Conservation (phyloP, 345 rosid genomes). For the Eucalyptus cloeziana region DNA sequence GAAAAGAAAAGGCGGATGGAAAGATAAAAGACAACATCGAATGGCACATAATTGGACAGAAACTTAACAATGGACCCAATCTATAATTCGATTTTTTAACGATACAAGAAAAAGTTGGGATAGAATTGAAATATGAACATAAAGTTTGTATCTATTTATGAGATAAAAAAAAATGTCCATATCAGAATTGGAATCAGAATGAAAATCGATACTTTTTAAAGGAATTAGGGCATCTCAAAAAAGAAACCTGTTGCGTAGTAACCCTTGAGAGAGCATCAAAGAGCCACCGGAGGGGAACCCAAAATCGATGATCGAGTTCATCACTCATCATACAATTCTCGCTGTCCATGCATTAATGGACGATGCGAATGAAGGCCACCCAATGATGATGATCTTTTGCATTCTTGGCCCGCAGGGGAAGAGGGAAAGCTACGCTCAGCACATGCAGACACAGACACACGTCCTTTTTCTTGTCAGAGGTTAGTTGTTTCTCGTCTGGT, state of each 20-base stretch:
- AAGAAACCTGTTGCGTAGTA: background rate
- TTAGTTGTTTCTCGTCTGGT: background rate
- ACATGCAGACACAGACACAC: background rate
- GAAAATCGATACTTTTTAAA: background rate
- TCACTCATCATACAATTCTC: background rate
- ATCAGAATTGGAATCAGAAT: accelerated
- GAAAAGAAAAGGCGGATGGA: background rate
- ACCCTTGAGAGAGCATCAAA: background rate
- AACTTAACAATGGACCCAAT: background rate
- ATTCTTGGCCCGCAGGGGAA: background rate
- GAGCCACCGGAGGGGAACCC: background rate
- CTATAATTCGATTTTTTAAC: background rate
- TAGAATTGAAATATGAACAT: background rate
- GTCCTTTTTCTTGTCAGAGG: background rate
- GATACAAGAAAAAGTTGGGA: background rate
- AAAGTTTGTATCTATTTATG: background rate
- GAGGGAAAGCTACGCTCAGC: background rate
- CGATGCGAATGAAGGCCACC: background rate
- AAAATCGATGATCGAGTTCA: background rate
- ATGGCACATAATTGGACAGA: accelerated
- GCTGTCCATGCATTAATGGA: background rate
- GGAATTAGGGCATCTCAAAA: background rate
- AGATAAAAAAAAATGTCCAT: accelerated
- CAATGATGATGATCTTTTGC: background rate
- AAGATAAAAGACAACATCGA: background rate